Conservation (phyloP, 1,284 basidiomycete species). For the Trametes sp. region DNA sequence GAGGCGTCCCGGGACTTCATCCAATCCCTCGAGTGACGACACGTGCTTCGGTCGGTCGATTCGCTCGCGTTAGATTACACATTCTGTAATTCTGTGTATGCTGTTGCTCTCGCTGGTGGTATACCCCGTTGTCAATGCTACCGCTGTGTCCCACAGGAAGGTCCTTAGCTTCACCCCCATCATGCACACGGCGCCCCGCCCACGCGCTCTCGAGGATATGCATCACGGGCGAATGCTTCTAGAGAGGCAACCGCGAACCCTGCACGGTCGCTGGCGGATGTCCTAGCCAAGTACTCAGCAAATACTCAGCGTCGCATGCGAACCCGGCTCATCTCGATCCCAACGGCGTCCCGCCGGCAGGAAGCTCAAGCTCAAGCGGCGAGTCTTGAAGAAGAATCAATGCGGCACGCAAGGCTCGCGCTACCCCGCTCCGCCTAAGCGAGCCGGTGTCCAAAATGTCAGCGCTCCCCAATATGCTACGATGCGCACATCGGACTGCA, state of each 20-base stretch:
- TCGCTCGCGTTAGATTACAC: not conserved
- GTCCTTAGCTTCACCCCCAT: not conserved
- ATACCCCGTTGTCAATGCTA: not conserved
- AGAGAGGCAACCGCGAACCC: too few relatives aligned
- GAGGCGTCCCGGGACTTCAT: conserved; percentile 5
- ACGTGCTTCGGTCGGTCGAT: not conserved
- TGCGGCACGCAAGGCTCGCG: not conserved
- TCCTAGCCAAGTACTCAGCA: too few relatives aligned
- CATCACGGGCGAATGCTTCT: too few relatives aligned
- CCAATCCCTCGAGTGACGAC: conserved; percentile 8
- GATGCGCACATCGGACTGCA: too few relatives aligned
- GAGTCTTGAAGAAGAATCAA: too few relatives aligned
- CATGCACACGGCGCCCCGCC: not conserved
- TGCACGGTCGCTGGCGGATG: too few relatives aligned
- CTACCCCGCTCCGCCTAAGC: too few relatives aligned
- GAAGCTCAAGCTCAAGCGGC: too few relatives aligned
- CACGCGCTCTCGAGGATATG: not conserved
- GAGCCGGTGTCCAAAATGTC: too few relatives aligned
- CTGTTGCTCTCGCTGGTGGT: not conserved
- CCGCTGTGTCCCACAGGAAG: not conserved
- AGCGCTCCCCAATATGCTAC: too few relatives aligned
- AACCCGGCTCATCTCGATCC: not conserved
- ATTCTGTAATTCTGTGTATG: not conserved
- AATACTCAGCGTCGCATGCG: too few relatives aligned
- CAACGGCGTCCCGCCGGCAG: not conserved